Conservation (phyloP, 1,284 basidiomycete genomes). For the Phellinidium pouzarii region DNA sequence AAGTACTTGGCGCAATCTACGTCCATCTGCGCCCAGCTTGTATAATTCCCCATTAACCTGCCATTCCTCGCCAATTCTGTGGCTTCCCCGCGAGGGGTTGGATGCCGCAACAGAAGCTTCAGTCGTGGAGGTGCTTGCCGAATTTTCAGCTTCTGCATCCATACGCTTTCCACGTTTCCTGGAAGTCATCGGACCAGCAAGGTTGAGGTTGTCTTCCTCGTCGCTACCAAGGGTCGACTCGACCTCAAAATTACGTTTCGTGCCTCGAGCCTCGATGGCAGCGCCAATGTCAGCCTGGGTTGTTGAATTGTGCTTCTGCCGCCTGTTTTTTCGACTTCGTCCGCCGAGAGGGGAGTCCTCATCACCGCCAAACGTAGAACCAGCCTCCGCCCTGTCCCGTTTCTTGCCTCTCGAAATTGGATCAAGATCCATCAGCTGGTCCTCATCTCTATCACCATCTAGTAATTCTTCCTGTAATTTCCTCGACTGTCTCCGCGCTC, state of each 20-base stretch:
- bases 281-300: constrained; percentile 42
- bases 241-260: constrained; percentile 56
- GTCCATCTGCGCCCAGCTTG: constrained; percentile 66
- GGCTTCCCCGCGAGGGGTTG: constrained; percentile 45
- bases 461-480: constrained; percentile 8
- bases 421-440: constrained; percentile 26
- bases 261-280: constrained; percentile 41
- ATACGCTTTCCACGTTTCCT: constrained; percentile 23
- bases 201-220: constrained; percentile 29
- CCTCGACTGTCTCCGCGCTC: constrained; percentile 12
- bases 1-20: constrained; percentile 57
- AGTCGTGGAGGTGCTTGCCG: constrained; percentile 32
- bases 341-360: constrained; percentile 36
- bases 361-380: constrained; percentile 62
- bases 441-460: constrained; percentile 6
- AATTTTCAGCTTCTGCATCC: constrained; percentile 24
- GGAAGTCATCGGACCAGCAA: constrained; percentile 23
- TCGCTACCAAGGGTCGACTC: constrained; percentile 45
- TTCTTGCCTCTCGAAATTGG: constrained; percentile 55
- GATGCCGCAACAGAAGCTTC: constrained; percentile 36
- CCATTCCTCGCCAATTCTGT: constrained; percentile 69
- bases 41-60: constrained; percentile 57
- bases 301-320: constrained; percentile 39
- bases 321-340: constrained; percentile 28
- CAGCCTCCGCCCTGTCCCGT: constrained; percentile 65